phyloP scores from a whole-genome alignment of 140 eudicot genomes.

The Cichorium intybus region DNA sequence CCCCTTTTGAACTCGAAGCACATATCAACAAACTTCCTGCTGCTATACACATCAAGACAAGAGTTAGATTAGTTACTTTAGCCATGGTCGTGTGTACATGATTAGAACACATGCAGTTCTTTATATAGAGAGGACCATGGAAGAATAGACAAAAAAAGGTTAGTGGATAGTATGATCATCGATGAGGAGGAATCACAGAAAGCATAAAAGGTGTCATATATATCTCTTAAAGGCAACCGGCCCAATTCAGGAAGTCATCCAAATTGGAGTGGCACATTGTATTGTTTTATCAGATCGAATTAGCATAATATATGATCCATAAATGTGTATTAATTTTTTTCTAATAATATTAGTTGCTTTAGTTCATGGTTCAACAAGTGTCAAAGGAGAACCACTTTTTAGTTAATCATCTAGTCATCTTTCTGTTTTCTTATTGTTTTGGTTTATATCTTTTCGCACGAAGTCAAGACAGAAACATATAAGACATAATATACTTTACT shows the following conservation, averaged over 20 bases:
- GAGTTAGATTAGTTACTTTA: slow-evolving; percentile 11
- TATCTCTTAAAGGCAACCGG: slow-evolving; percentile 19
- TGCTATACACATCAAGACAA: slow-evolving; percentile 17
- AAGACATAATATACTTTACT: slow-evolving; percentile 26
- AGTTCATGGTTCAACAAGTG: slow-evolving; percentile 24
- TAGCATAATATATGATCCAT: slow-evolving; percentile 19
- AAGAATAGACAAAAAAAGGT: slow-evolving; percentile 24
- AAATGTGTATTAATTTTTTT: slow-evolving; percentile 9
- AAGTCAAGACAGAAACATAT: slow-evolving; percentile 20
- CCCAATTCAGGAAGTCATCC: slow-evolving; percentile 24
- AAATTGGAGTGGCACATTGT: slow-evolving; percentile 3
- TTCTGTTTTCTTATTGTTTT: slow-evolving; percentile 27
- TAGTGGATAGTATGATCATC: slow-evolving; percentile 34
- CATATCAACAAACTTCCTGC: slow-evolving; percentile 22
- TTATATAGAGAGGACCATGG: slow-evolving; percentile 25
- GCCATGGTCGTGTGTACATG: slow-evolving; percentile 18
- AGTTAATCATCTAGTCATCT: slow-evolving; percentile 40
- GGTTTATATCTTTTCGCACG: neutral
- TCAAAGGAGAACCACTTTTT: slow-evolving; percentile 10
- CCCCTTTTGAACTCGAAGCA: slow-evolving; percentile 11
- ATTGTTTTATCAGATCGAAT: neutral
- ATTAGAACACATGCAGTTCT: neutral
- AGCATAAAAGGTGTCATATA: slow-evolving; percentile 9
- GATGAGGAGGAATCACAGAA: slow-evolving; percentile 33
- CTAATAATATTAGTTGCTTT: slow-evolving; percentile 22